phyloP scores from a whole-genome alignment of 169 alveolate species.

The Eimeria maxima region DNA sequence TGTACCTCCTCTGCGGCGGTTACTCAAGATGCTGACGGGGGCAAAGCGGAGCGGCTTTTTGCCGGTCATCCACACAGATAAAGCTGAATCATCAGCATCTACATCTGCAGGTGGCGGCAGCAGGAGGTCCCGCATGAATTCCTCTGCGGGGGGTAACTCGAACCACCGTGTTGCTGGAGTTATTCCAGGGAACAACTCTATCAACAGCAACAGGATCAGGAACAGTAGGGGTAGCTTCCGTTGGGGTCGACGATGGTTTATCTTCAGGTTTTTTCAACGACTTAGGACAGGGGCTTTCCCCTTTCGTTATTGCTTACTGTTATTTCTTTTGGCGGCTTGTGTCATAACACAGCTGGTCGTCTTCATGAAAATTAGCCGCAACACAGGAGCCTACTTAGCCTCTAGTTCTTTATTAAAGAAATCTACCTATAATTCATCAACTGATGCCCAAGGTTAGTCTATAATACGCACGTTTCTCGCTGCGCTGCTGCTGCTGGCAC shows the following conservation, averaged over 20 bases:
- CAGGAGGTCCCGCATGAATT: background rate
- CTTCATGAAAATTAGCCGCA: background rate
- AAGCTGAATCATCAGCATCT: background rate
- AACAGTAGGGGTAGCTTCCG: background rate
- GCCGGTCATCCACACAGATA: constrained; percentile 15
- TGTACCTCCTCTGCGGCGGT: background rate
- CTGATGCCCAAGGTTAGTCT: background rate
- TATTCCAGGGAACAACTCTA: background rate
- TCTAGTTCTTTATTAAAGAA: background rate
- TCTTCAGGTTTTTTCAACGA: background rate
- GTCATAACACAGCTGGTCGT: background rate
- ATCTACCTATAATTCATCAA: background rate
- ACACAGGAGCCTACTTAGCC: background rate
- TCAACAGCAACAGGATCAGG: background rate
- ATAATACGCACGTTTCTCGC: too few relatives aligned
- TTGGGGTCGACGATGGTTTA: background rate
- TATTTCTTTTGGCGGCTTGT: background rate
- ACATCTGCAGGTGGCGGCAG: background rate
- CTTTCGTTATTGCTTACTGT: background rate
- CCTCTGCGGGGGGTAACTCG: background rate
- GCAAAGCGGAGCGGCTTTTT: constrained; percentile 8
- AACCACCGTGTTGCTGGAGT: background rate
- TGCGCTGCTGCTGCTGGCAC: background rate
- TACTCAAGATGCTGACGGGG: constrained; percentile 21
- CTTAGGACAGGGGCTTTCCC: background rate